A percentile compares a stretch with the other conserved stretches of the same genome.
Conservation (phyloP, 257 asterid species). For the Przewalskia tangutica region DNA sequence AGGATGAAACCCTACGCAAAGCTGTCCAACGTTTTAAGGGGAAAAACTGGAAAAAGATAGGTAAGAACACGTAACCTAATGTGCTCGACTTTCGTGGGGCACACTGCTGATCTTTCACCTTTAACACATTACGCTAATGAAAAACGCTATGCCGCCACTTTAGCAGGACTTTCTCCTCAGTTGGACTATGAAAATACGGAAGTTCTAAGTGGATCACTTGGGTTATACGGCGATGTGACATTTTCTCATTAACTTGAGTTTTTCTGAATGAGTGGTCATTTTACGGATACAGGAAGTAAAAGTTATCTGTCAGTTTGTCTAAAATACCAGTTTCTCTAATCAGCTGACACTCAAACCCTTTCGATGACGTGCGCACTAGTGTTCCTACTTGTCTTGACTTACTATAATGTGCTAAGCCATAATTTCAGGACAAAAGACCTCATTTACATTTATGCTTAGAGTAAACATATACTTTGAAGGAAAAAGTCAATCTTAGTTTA, state of each 20-base stretch:
- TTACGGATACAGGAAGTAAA: neutral
- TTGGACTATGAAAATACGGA: neutral
- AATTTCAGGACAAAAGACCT: neutral
- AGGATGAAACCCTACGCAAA: slow-evolving; percentile 60
- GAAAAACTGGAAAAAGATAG: slow-evolving; percentile 96
- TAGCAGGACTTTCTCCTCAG: neutral
- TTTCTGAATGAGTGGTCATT: neutral
- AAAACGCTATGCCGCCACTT: neutral
- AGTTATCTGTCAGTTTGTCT: neutral
- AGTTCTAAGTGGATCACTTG: neutral
- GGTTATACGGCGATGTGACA: neutral
- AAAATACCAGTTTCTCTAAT: neutral
- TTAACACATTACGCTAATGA: neutral
- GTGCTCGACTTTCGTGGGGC: neutral
- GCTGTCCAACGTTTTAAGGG: slow-evolving; percentile 92
- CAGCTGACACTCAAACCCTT: neutral
- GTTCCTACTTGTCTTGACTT: neutral
- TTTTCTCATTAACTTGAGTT: neutral
- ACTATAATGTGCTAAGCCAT: neutral
- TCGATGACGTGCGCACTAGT: neutral
- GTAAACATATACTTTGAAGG: neutral
- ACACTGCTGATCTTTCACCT: neutral
- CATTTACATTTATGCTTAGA: neutral
- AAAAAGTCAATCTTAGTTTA: neutral
- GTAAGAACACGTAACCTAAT: slow-evolving; percentile 15